Percentiles rank a stretch among this genome's conserved stretches.
Evolutionary conservation across 768 basidiomycete genomes (phyloP).

Genomic region (Ramaria rubella): DNA sequence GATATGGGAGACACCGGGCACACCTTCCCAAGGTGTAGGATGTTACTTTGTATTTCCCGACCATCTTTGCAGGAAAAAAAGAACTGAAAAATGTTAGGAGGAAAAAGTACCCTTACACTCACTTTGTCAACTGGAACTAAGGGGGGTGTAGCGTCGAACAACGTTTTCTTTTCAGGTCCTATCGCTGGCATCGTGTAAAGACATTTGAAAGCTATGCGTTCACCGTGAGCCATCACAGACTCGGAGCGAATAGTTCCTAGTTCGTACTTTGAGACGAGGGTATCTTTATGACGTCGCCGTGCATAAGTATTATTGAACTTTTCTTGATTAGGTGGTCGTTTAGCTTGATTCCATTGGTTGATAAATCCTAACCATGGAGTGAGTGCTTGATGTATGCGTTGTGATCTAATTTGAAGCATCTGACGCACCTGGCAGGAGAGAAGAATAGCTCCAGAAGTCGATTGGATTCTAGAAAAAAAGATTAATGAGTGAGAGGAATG

Average conservation of each 20-base stretch:
- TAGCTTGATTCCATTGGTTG: constrained; percentile 66
- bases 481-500: neutral
- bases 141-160: constrained; percentile 61
- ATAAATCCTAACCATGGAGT: constrained; percentile 48
- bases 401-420: neutral
- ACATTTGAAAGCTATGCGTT: constrained; percentile 55
- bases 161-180: constrained; percentile 43
- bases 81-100: neutral
- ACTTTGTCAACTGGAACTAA: constrained; percentile 49
- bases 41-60: constrained; percentile 67
- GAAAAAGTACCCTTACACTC: constrained; percentile 11
- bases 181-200: constrained; percentile 41
- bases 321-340: constrained; percentile 67
- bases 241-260: neutral
- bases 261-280: constrained; percentile 56
- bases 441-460: constrained; percentile 64
- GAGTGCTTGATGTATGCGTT: neutral
- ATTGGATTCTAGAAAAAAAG: constrained; percentile 45
- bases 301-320: constrained; percentile 64
- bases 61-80: constrained; percentile 33
- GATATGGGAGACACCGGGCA: neutral
- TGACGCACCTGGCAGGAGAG: constrained; percentile 66
- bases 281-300: constrained; percentile 64
- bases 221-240: neutral
- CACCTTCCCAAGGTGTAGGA: constrained; percentile 65